A percentile compares a stretch with the other conserved stretches of the same genome.
These are phyloP conservation scores for Prunus armeniaca DNA, from an alignment of 306 rosid genomes.

Conservation along the genomic window DNA sequence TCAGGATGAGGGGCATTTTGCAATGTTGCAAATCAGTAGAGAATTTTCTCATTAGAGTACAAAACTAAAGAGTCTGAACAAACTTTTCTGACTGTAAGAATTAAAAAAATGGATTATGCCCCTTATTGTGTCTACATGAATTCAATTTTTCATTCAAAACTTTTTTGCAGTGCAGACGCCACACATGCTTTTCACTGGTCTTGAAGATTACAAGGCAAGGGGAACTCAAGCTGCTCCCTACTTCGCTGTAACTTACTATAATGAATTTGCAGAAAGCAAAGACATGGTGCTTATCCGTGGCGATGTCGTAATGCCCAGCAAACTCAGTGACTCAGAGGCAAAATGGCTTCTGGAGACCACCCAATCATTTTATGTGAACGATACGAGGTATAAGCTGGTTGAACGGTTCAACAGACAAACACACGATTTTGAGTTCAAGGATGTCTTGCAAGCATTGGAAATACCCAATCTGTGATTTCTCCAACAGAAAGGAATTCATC, in stretches of 20 bases:
- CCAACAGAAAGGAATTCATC: neutral
- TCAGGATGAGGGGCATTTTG: neutral
- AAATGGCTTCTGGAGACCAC: conserved; percentile 79
- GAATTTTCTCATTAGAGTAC: neutral
- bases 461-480: conserved; percentile 60
- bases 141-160: conserved; percentile 9
- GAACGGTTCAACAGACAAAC: conserved; percentile 84
- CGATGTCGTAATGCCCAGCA: conserved; percentile 78
- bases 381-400: conserved; percentile 67
- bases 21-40: neutral
- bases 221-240: conserved; percentile 95
- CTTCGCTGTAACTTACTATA: conserved; percentile 60
- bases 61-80: neutral
- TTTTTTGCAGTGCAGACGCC: conserved; percentile 76
- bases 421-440: conserved; percentile 88
- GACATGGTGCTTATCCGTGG: conserved; percentile 83
- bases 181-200: conserved; percentile 76
- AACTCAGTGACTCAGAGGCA: conserved; percentile 74
- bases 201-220: conserved; percentile 92
- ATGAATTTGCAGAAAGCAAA: conserved; percentile 87
- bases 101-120: neutral
- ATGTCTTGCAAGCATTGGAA: conserved; percentile 72
- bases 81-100: neutral
- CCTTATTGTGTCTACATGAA: neutral
- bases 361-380: conserved; percentile 82